These are phyloP conservation scores for Amanita muscaria DNA, from an alignment of 768 basidiomycete genomes.

Conservation along the genomic window DNA sequence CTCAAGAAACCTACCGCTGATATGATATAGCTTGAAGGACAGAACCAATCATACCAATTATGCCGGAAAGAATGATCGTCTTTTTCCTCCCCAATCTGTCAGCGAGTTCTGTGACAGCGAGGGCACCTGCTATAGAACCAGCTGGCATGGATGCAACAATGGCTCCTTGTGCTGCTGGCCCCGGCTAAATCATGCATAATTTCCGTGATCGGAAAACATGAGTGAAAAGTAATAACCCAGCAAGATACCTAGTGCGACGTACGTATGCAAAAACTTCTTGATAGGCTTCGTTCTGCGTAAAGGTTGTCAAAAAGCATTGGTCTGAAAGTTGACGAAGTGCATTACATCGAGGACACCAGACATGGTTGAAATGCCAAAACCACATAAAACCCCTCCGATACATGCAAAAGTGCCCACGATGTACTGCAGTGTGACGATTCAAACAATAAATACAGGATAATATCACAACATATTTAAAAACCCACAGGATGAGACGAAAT, in stretches of 20 bases:
- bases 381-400: constrained; percentile 73
- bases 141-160: constrained; percentile 79
- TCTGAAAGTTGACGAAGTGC: neutral
- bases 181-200: too few relatives aligned
- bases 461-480: neutral
- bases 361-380: constrained; percentile 79
- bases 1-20: too few relatives aligned
- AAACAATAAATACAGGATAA: neutral
- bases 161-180: constrained; percentile 51
- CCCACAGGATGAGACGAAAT: constrained; percentile 23
- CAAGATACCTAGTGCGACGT: too few relatives aligned
- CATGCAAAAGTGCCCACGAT: constrained; percentile 78
- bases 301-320: neutral
- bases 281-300: constrained; percentile 30
- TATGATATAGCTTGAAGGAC: constrained; percentile 64
- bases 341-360: constrained; percentile 53
- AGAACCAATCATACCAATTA: constrained; percentile 66
- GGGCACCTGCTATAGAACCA: constrained; percentile 59
- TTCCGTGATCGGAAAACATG: too few relatives aligned
- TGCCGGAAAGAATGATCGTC: constrained; percentile 55
- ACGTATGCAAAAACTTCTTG: constrained; percentile 29
- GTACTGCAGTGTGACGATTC: too few relatives aligned
- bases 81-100: constrained; percentile 59
- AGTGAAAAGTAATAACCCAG: too few relatives aligned
- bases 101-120: constrained; percentile 53